Base-by-base conservation (phyloP, 805 yeast genomes). In the Candida andamanensis region DNA sequence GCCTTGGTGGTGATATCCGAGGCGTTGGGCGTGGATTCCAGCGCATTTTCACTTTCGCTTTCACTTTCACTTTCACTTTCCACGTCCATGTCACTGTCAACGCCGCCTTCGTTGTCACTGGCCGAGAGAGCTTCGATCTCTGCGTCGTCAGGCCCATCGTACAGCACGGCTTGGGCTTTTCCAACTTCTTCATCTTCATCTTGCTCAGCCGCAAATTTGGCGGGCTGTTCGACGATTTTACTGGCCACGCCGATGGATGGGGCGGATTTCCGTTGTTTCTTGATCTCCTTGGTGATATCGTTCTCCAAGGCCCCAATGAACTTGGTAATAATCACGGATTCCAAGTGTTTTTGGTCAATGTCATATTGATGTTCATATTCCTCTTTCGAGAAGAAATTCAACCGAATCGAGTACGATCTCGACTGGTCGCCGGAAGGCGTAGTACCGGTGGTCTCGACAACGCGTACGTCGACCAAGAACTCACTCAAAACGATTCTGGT, bases 61-160 rank as follows among this genome's bases (percentile, higher is more conserved):
- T 66, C 72, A 11, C 58, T 51, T 27, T 57, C 65, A 9, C 54
- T 56, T n/a, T 40, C 45, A 6, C 48, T 35, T 13, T 40, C 46
- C 12, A 63, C 59, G 17, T 64, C 78, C 6, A 57, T 50, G n/a
- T 50, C 46, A 8, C 58, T 47, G 5, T 52, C 54, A 25, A 63
- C 64, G 6, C 54, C 53, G 47, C 68, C 74, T 33, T 74, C 81
- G 47, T 80, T 92, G 42, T 78, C 86, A 37, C 80, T 78, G 24
- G 89, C 77, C 47, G 80, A 75, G 89, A 85, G 84, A 31, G 85
- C 84, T 55, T 86, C 97, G 39, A 85, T 67, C 53, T 89, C 97
- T 18, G 86, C 97, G 41, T 89, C 97, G 60, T 89, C 97, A 20
- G 96, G 95, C 11, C 78, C 95, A 42, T 89, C 97, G 47, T 86